Base-by-base conservation (phyloP, 1,284 basidiomycete species). In the Phlebopus sp. region DNA sequence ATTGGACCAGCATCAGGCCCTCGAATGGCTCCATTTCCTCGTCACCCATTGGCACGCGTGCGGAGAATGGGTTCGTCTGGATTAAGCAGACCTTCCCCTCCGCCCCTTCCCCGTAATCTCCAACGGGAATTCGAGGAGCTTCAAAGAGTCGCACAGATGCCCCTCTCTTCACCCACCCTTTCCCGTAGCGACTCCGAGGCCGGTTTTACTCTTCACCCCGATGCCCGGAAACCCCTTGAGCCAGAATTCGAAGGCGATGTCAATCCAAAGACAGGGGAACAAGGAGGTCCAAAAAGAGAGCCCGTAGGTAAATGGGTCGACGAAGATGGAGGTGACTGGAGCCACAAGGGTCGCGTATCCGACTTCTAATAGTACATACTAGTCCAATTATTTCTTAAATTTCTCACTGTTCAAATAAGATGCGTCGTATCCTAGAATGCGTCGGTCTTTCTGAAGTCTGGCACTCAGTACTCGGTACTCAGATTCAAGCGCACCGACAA, bases 81-180 rank as follows among this genome's bases (percentile, higher is more conserved):
- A 2, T 59, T 84, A 32, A 73, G 70, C 45, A 75, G 80, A 1
- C 86, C 89, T 0, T 68, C 78, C 0, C 88, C 88, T 1, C 83
- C 82, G 4, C 77, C 84, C 0, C 76, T 91, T n/a, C 85, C 88
- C 2, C 71, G 70, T 7, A 74, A 77, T 15, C 76, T 86, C 50
- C 88, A 91, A 59, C 77, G 77, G 30, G 86, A 90, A 63, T 91
- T 91, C 51, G 86, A 91, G 59, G 75, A 81, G 18, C 81, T 90
- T 32, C 76, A 84, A 50, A 79, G 82, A 37, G 69, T 69, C 29
- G 81, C 82, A 0, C 77, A 82, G 53, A 66, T 68, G 3, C 75
- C 78, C 2, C 69, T 75, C 1, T 60, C 66, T 3, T 51, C 64
- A n/a, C 55, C n/a, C n/a, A n/a, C 58, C 9, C 46, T 50, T 18